Base-by-base conservation (phyloP, 2,329 filamentous ascomycete genomes). In the Ophiostoma quercus region DNA sequence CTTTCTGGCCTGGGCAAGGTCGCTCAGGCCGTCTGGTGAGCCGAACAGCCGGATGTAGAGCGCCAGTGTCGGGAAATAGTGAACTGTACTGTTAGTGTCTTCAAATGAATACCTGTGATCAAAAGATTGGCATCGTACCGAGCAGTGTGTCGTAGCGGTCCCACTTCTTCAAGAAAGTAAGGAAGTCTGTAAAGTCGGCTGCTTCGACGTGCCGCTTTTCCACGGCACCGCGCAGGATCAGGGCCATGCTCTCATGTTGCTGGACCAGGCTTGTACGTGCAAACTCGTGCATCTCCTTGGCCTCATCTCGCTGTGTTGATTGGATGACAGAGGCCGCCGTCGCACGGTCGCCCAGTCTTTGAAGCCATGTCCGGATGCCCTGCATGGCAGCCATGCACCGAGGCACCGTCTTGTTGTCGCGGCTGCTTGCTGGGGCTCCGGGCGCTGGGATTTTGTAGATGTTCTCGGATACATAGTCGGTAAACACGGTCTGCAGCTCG, bases 181-280 rank as follows among this genome's bases (percentile, higher is more conserved):
- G 79, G 57, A 98, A 86, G 6, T 86, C 82, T 62, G 88, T 84
- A 74, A 97, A 94, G 76, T 97, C 92, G 47, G 88, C 83, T 5
- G 87, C 80, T 63, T 85, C 86, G 2, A 89, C 89, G 74, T 91
- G 89, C 69, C 88, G 87, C 73, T 88, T 90, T 75, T 94, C 92
- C 72, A 97, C 86, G 69, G 95, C 86, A 72, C 91, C 88, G 72
- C 88, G 89, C 68, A 96, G 81, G 68, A 97, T 90, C n/a, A 92
- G 85, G 14, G 90, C 89, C 19, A 99, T 82, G 19, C 91, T 87
- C 77, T 99, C 94, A 77, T 99, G 96, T 78, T 99, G 94, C 76
- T 92, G 89, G 29, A 90, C 87, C 68, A 99, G 84, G 76, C 92
- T 96, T 74, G 87, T 82, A 63, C 90, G 88, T 75, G 96, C 92